phyloP scores from a whole-genome alignment of 352 stramenopile genomes.

The Phytophthora sp. region DNA sequence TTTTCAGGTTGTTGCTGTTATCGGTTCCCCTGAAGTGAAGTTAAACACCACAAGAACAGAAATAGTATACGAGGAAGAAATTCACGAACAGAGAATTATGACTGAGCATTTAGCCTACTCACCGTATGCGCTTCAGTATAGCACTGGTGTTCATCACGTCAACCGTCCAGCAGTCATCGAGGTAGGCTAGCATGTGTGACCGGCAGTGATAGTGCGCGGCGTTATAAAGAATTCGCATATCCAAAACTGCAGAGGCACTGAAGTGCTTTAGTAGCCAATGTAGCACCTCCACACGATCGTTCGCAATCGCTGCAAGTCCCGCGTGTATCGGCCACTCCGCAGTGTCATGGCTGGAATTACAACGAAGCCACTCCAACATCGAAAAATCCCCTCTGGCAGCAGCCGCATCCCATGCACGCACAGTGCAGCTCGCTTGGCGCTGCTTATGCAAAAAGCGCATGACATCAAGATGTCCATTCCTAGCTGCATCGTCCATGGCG shows the following conservation, averaged over 20 bases:
- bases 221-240: conserved; percentile 26
- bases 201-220: conserved; percentile 20
- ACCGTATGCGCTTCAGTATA: too few relatives aligned
- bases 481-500: conserved; percentile 37
- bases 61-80: too few relatives aligned
- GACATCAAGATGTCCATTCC: conserved; percentile 32
- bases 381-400: conserved; percentile 16
- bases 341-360: background rate
- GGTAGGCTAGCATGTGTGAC: conserved; percentile 28
- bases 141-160: too few relatives aligned
- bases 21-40: too few relatives aligned
- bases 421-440: conserved; percentile 25
- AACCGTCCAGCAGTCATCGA: conserved; percentile 24
- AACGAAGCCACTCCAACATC: conserved; percentile 34
- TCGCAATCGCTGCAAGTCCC: conserved; percentile 21
- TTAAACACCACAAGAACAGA: too few relatives aligned
- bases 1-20: too few relatives aligned
- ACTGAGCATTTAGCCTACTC: too few relatives aligned
- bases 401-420: conserved; percentile 23
- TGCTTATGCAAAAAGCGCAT: conserved; percentile 32
- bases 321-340: conserved; percentile 28
- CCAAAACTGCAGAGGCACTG: background rate
- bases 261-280: conserved; percentile 30
- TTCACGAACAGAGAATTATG: too few relatives aligned
- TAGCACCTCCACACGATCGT: conserved; percentile 29